Percentiles rank a stretch among this genome's conserved stretches.
Evolutionary conservation across 2,329 filamentous ascomycete species (phyloP).

Genomic region (Aschersonia sp.): DNA sequence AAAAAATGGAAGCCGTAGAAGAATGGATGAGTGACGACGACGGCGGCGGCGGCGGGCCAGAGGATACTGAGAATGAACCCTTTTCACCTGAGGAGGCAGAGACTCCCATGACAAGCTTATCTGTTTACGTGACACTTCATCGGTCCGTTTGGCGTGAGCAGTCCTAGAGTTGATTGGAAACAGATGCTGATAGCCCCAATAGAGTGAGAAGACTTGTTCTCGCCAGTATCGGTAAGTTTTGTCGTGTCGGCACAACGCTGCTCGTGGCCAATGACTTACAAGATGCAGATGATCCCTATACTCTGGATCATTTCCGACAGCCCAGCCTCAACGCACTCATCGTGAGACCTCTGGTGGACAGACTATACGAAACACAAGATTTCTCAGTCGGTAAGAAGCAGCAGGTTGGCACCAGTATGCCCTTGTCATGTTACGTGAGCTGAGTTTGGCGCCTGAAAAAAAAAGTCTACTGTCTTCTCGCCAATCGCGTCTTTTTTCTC

Average conservation of each 20-base stretch:
- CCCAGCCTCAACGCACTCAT: conserved; percentile 53
- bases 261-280: not conserved
- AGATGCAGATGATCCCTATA: conserved; percentile 24
- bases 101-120: not conserved
- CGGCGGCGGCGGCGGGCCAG: not conserved
- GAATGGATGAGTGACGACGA: conserved; percentile 3
- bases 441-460: conserved; percentile 9
- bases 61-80: not conserved
- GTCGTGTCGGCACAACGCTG: not conserved
- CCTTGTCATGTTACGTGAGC: conserved; percentile 4
- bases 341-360: conserved; percentile 54
- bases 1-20: conserved; percentile 1
- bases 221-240: conserved; percentile 8
- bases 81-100: not conserved
- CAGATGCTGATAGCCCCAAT: not conserved
- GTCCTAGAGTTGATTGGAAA: not conserved
- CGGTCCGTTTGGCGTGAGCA: not conserved
- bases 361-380: conserved; percentile 50
- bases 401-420: not conserved
- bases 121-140: conserved; percentile 5
- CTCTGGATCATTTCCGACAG: conserved; percentile 47
- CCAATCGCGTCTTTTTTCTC: conserved; percentile 56
- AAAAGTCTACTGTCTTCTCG: conserved; percentile 54
- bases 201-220: conserved; percentile 6
- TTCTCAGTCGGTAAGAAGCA: conserved; percentile 39